These are phyloP conservation scores for Hyaloscypha bicolor DNA, from an alignment of 495 filamentous ascomycete species.

Conservation along the genomic window DNA sequence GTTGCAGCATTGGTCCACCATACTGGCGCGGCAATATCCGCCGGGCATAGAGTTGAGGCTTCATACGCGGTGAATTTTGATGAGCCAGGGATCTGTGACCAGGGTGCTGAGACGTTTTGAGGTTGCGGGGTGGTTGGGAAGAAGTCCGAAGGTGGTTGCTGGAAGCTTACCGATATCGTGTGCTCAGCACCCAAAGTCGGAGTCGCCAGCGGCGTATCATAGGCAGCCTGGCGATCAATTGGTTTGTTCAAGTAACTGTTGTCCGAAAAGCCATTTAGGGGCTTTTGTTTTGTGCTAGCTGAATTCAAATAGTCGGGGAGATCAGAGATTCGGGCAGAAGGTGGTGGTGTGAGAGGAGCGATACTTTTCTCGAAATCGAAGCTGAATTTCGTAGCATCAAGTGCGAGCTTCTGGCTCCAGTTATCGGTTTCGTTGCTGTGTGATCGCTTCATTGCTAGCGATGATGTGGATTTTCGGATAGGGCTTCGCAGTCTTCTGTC, in stretches of 20 bases:
- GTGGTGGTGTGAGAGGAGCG: slow-evolving; percentile 6
- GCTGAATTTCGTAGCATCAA: slow-evolving; percentile 20
- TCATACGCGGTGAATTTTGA: slow-evolving; percentile 7
- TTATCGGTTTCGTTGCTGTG: slow-evolving; percentile 11
- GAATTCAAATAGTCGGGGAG: background rate
- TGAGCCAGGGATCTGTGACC: slow-evolving; percentile 18
- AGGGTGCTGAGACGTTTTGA: slow-evolving; percentile 18
- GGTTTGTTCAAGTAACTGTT: background rate
- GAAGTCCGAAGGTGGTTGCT: slow-evolving; percentile 8
- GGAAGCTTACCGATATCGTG: slow-evolving; percentile 17
- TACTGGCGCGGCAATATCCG: slow-evolving; percentile 20
- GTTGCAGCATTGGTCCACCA: slow-evolving; percentile 31
- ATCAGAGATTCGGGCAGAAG: slow-evolving; percentile 16
- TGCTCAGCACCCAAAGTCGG: slow-evolving; percentile 20
- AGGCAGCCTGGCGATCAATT: background rate
- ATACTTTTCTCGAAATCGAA: slow-evolving; percentile 21
- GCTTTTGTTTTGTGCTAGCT: background rate
- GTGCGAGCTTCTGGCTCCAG: slow-evolving; percentile 14
- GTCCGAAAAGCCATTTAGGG: slow-evolving; percentile 6
- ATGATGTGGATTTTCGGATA: slow-evolving; percentile 28
- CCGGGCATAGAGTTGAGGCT: slow-evolving; percentile 9
- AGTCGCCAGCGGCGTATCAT: slow-evolving; percentile 28
- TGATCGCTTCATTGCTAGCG: slow-evolving; percentile 17
- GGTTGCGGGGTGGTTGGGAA: slow-evolving; percentile 26
- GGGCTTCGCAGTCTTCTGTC: slow-evolving; percentile 26